phyloP scores from a whole-genome alignment of 2,329 filamentous ascomycete species.

The Talaromyces sp. region DNA sequence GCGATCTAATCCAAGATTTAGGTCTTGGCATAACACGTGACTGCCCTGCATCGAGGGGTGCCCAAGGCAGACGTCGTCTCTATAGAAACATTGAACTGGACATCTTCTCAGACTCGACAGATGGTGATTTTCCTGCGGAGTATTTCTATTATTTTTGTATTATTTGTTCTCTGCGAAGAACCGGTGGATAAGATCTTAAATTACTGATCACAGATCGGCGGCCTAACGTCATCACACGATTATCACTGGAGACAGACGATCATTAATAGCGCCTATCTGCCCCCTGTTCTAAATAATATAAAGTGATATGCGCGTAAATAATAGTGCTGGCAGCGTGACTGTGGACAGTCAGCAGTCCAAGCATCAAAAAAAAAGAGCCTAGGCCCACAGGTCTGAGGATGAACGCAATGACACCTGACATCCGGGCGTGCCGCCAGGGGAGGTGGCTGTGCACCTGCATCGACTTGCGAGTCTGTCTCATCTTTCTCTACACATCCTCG shows the following conservation, averaged over 20 bases:
- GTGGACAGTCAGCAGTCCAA: background rate
- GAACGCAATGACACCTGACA: background rate
- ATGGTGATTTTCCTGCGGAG: too few species aligned
- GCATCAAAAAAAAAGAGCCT: background rate
- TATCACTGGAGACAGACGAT: background rate
- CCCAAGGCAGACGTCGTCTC: too few species aligned
- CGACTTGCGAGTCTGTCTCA: too few species aligned
- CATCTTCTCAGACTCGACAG: too few species aligned
- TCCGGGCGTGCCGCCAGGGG: background rate
- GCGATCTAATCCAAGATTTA: too few species aligned
- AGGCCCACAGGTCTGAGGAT: background rate
- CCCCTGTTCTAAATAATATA: background rate
- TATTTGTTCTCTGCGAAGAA: background rate
- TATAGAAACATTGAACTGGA: too few species aligned
- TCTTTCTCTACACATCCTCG: too few species aligned
- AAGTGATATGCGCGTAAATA: too few species aligned
- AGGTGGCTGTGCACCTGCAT: background rate
- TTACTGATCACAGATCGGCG: background rate
- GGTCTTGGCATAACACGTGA: too few species aligned
- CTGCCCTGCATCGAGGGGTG: too few species aligned
- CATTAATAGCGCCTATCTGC: background rate
- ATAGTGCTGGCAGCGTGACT: too few species aligned
- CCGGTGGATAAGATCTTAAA: background rate
- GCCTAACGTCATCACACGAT: background rate
- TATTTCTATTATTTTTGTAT: too few species aligned